Conservation (phyloP, 2,329 filamentous ascomycete genomes). For the Aureobasidium melanogenum region DNA sequence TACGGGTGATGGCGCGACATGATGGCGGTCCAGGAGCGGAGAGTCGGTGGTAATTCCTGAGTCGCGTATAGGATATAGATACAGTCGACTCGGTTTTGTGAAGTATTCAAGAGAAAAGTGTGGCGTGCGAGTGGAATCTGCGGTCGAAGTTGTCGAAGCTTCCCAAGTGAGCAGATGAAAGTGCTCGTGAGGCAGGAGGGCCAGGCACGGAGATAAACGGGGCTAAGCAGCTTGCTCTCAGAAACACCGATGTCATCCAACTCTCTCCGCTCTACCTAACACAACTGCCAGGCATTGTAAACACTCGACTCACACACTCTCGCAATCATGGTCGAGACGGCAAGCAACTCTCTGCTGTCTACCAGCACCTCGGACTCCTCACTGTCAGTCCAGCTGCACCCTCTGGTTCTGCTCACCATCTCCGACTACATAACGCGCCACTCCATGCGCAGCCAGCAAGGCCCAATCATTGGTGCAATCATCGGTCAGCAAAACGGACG, state of each 20-base stretch:
- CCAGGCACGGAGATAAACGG: not conserved
- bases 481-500: conserved; percentile 86
- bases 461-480: conserved; percentile 78
- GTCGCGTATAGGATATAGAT: not conserved
- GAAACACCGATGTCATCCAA: not conserved
- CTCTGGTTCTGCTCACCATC: conserved; percentile 88
- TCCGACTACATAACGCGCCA: conserved; percentile 95
- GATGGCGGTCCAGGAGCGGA: conserved; percentile 19
- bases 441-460: conserved; percentile 63
- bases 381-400: conserved; percentile 77
- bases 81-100: not conserved
- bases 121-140: not conserved
- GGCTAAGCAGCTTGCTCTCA: not conserved
- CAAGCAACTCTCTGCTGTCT: conserved; percentile 34
- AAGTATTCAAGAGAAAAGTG: not conserved
- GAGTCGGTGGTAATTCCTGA: not conserved
- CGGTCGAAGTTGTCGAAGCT: not conserved
- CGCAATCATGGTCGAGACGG: conserved; percentile 9
- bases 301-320: not conserved
- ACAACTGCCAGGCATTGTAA: not conserved
- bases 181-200: not conserved
- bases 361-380: conserved; percentile 54
- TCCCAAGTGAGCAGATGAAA: not conserved
- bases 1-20: conserved; percentile 95
- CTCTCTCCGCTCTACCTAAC: not conserved